Percentiles rank a stretch among this genome's conserved stretches.
phyloP scores from a whole-genome alignment of 768 basidiomycete species.

The Kwoniella bestiolae region DNA sequence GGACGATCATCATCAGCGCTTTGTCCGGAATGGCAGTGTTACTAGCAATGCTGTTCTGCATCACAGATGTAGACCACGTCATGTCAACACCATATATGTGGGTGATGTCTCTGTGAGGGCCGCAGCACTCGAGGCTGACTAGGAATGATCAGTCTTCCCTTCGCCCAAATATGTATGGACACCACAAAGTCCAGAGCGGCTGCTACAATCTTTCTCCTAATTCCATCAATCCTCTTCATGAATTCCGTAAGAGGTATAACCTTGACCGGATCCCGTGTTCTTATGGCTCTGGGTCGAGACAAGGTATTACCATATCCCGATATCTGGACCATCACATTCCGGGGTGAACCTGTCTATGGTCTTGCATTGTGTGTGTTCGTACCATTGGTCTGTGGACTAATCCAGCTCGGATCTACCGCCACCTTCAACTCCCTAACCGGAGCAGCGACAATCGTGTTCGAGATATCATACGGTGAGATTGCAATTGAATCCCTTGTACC shows the following conservation, averaged over 20 bases:
- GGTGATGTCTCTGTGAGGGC: not conserved
- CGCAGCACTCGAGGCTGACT: not conserved
- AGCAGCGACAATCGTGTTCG: constrained; percentile 23
- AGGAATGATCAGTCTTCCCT: constrained; percentile 20
- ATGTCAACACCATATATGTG: constrained; percentile 18
- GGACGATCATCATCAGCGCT: constrained; percentile 28
- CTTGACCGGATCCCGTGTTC: constrained; percentile 16
- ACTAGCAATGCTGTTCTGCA: constrained; percentile 35
- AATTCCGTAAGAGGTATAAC: constrained; percentile 25
- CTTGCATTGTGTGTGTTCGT: constrained; percentile 12
- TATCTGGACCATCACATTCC: not conserved
- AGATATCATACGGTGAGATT: constrained; percentile 23
- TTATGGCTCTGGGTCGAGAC: constrained; percentile 29
- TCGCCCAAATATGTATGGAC: constrained; percentile 29
- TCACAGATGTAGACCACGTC: constrained; percentile 29
- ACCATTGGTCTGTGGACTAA: constrained; percentile 14
- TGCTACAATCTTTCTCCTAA: constrained; percentile 29
- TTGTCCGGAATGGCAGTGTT: constrained; percentile 28
- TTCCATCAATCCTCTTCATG: constrained; percentile 21
- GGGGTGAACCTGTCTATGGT: constrained; percentile 32
- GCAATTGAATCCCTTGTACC: too few species aligned
- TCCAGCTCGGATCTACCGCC: constrained; percentile 27
- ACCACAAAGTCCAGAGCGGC: constrained; percentile 27
- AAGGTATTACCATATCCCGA: constrained; percentile 16
- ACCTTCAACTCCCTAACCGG: constrained; percentile 29